Percentiles rank a stretch among this genome's conserved stretches.
These are phyloP conservation scores for Phytophthora capsici DNA, from an alignment of 352 stramenopile species.

Conservation along the genomic window DNA sequence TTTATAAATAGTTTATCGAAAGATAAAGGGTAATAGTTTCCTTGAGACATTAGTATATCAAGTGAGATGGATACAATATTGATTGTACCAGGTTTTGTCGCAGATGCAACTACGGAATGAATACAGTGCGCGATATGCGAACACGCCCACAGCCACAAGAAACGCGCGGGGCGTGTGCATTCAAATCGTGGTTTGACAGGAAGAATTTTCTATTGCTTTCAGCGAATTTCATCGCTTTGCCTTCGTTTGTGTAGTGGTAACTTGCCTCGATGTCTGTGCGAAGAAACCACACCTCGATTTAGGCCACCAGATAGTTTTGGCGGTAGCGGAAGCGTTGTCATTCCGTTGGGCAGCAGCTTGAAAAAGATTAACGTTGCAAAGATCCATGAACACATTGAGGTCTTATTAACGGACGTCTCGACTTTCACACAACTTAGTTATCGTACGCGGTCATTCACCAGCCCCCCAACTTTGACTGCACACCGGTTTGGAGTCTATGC, in stretches of 20 bases:
- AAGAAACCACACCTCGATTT: neutral
- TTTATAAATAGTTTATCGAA: neutral
- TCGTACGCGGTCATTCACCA: slow-evolving; percentile 9
- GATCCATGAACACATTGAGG: neutral
- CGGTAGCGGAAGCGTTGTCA: slow-evolving; percentile 1
- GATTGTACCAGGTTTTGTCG: neutral
- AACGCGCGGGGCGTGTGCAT: slow-evolving; percentile 9
- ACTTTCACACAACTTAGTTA: slow-evolving; percentile 20
- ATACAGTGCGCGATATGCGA: slow-evolving; percentile 7
- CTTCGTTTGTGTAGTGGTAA: neutral
- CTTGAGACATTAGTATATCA: neutral
- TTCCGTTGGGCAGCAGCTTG: neutral
- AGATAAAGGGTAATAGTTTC: neutral
- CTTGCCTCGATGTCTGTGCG: neutral
- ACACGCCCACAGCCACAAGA: slow-evolving; percentile 17
- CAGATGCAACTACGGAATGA: neutral
- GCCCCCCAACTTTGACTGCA: slow-evolving; percentile 19
- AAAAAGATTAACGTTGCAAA: slow-evolving; percentile 1
- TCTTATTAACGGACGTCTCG: slow-evolving; percentile 15
- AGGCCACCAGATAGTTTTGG: neutral
- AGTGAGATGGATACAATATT: neutral
- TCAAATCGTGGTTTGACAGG: slow-evolving; percentile 23
- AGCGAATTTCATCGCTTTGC: neutral
- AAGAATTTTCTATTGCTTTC: slow-evolving; percentile 10
- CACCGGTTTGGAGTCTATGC: slow-evolving; percentile 21